phyloP scores from a whole-genome alignment of 2,329 filamentous ascomycete species.

The Trichothecium roseum region DNA sequence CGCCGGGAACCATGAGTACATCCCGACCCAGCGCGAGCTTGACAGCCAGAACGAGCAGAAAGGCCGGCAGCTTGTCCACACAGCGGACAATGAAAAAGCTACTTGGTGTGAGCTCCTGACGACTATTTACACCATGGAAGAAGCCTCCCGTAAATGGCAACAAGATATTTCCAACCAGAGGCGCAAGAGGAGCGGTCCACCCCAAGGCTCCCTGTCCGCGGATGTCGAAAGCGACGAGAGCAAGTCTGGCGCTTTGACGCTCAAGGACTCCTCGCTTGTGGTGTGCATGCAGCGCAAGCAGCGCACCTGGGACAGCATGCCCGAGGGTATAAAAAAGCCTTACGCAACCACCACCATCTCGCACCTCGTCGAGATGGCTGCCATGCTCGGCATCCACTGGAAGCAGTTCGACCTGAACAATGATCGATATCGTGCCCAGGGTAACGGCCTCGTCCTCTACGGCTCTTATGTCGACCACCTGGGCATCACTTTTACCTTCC shows the following conservation, averaged over 20 bases:
- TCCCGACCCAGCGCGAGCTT: too few relatives aligned
- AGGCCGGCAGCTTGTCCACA: too few relatives aligned
- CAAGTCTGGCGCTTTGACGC: constrained; percentile 1
- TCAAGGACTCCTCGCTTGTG: constrained; percentile 3
- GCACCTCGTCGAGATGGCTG: constrained; percentile 23
- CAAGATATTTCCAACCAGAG: too few relatives aligned
- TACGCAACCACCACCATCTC: constrained; percentile 25
- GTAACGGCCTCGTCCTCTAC: constrained; percentile 22
- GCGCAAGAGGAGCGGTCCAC: constrained; percentile 7
- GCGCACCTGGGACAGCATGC: constrained; percentile 13
- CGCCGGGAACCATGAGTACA: too few relatives aligned
- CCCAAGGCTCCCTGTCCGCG: not conserved
- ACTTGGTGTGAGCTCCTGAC: constrained; percentile 11
- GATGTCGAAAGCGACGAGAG: not conserved
- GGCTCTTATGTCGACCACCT: constrained; percentile 20
- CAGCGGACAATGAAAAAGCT: too few relatives aligned
- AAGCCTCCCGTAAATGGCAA: constrained; percentile 12
- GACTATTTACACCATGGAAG: constrained; percentile 11
- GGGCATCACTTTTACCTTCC: constrained; percentile 27
- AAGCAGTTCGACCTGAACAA: constrained; percentile 24
- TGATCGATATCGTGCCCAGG: constrained; percentile 24
- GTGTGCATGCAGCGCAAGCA: constrained; percentile 13
- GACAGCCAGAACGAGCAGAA: too few relatives aligned
- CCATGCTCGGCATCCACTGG: constrained; percentile 29
- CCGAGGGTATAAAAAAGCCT: constrained; percentile 13